Evolutionary conservation across 352 stramenopile genomes (phyloP), one percentile per base, ranked within the genome.

Genomic region (Globisporangium cystogenes): DNA sequence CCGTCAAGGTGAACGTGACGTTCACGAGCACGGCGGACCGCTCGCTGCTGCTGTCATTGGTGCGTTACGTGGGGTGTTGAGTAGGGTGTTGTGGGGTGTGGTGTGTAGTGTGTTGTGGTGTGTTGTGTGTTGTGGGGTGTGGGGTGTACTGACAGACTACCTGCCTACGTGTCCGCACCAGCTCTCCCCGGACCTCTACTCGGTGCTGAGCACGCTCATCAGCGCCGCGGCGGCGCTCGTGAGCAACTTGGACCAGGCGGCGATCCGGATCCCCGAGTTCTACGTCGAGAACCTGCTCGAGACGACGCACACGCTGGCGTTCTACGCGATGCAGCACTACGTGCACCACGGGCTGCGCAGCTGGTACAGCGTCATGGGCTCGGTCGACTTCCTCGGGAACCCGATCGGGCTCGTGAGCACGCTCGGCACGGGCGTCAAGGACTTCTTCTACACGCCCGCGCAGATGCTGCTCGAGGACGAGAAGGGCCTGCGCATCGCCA

Each of bases 401-500:
- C 90, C 90, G 1, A 90, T 95, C 31, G 88, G 89, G 2, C 76
- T 97, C 16, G 85, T 96, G 43, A 93, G 80, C 46, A 94, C 86
- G 4, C 60, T 97, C 8, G 87, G 87, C 31, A 85, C 88, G 0
- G 91, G 91, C 26, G 88, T 98, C 7, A 93, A 94, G 40, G 91
- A 97, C 54, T 98, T 98, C 67, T 98, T 98, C 58, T 97, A 97
- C 64, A 96, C 95, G 24, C 91, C 91, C 18, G 90, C 89, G 15
- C 83, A 97, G 62, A 96, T 96, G 70, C 67, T 98, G 16, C 71
- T 98, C 15, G 87, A 94, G 62, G 76, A 97, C 47, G 87, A 95
- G 52, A 87, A 93, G 29, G 85, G 84, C 4, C 43, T 93, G 10
- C 72, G 83, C 0, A 94, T 95, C 40, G 81, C 89, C 37, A 95